Evolutionary conservation across 2,329 filamentous ascomycete species (phyloP).

Genomic region (Phialophora tarda): DNA sequence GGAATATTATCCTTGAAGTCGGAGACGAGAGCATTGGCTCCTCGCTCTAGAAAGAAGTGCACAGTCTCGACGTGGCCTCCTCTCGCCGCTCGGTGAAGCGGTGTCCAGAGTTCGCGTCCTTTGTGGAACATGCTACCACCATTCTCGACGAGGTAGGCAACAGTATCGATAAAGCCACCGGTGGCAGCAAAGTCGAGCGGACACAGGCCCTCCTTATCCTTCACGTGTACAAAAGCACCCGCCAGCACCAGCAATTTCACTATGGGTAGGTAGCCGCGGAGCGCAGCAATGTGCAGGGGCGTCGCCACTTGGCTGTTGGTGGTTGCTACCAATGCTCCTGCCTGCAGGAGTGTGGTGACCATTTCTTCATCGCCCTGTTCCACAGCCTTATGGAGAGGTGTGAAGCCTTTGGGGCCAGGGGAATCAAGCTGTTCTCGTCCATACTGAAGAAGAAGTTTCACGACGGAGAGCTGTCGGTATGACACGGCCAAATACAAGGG

Average conservation of each 20-base stretch:
- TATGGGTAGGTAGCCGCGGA: slow-evolving; percentile 32
- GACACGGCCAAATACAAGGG: slow-evolving; percentile 37
- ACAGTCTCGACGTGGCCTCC: slow-evolving; percentile 42
- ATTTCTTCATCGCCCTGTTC: slow-evolving; percentile 39
- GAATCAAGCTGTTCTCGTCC: slow-evolving; percentile 34
- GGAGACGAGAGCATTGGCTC: slow-evolving; percentile 39
- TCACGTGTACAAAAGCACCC: slow-evolving; percentile 33
- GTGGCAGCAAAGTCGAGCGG: slow-evolving; percentile 38
- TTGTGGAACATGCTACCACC: slow-evolving; percentile 40
- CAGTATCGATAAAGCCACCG: slow-evolving; percentile 33
- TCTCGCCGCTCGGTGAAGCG: slow-evolving; percentile 42
- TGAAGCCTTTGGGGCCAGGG: slow-evolving; percentile 33
- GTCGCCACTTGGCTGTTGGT: slow-evolving; percentile 33
- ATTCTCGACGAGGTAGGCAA: slow-evolving; percentile 38
- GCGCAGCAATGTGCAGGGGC: slow-evolving; percentile 35
- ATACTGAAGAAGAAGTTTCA: slow-evolving; percentile 32
- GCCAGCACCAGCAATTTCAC: slow-evolving; percentile 30
- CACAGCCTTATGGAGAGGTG: slow-evolving; percentile 41
- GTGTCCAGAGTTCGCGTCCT: slow-evolving; percentile 41
- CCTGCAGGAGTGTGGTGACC: slow-evolving; percentile 39
- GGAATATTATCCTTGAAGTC: slow-evolving; percentile 36
- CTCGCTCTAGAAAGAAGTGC: slow-evolving; percentile 41
- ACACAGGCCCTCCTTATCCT: slow-evolving; percentile 30
- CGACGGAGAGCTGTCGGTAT: slow-evolving; percentile 30
- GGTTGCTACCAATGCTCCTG: slow-evolving; percentile 39